These are phyloP conservation scores for Coemansia sp. DNA, from an alignment of 192 early-diverging fungal genomes.

Conservation along the genomic window DNA sequence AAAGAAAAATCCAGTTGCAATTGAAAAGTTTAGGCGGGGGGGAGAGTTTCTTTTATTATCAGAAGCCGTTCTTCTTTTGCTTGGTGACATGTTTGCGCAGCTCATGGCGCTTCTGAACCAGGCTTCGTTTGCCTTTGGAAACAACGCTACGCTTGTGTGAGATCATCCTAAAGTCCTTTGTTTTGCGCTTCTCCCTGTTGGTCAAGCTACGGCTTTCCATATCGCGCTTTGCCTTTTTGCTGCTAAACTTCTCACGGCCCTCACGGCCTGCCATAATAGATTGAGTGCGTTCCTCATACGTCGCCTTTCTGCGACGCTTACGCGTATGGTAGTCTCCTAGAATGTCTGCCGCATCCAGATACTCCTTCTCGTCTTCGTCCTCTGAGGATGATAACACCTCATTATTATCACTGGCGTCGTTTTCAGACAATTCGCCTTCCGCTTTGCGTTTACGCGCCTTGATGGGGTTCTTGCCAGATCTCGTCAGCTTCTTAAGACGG, in stretches of 20 bases:
- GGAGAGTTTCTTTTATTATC: too few species aligned
- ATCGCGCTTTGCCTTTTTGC: conserved; percentile 83
- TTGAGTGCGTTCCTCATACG: conserved; percentile 88
- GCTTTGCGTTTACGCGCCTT: conserved; percentile 18
- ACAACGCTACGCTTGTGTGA: conserved; percentile 86
- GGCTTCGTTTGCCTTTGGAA: conserved; percentile 71
- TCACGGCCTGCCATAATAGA: conserved; percentile 89
- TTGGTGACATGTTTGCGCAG: conserved; percentile 47
- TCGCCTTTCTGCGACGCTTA: conserved; percentile 68
- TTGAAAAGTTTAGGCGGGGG: too few species aligned
- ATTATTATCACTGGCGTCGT: conserved; percentile 11
- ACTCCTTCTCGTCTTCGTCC: conserved; percentile 32
- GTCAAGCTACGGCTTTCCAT: conserved; percentile 71
- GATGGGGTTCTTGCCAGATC: conserved; percentile 55
- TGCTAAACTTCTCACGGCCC: conserved; percentile 89
- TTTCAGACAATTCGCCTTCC: background rate
- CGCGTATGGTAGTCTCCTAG: conserved; percentile 57
- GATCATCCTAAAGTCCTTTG: conserved; percentile 95
- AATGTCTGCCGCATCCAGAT: conserved; percentile 49
- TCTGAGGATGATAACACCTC: conserved; percentile 10
- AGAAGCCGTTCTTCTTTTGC: conserved; percentile 53
- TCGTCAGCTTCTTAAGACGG: conserved; percentile 69
- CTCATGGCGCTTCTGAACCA: conserved; percentile 72
- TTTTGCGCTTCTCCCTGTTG: conserved; percentile 91
- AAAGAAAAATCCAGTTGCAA: too few species aligned